These are phyloP conservation scores for Clarireedia monteithiana DNA, from an alignment of 2,329 filamentous ascomycete genomes.

Conservation along the genomic window DNA sequence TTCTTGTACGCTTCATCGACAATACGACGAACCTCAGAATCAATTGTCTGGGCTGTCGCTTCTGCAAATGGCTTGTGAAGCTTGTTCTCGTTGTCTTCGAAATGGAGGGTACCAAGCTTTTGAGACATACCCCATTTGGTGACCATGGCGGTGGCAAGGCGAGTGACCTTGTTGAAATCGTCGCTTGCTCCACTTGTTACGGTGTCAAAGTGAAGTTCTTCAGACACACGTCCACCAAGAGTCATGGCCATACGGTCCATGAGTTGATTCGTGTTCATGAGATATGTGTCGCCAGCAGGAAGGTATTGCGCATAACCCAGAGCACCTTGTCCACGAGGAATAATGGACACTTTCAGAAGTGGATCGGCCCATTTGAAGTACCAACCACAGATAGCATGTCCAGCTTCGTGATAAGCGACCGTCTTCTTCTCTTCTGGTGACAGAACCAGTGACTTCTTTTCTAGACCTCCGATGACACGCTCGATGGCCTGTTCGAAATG, in stretches of 20 bases:
- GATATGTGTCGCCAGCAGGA: slow-evolving; percentile 82
- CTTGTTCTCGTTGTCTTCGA: slow-evolving; percentile 73
- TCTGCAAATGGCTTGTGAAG: slow-evolving; percentile 95
- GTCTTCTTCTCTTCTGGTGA: slow-evolving; percentile 90
- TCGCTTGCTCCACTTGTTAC: slow-evolving; percentile 93
- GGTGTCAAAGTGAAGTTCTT: slow-evolving; percentile 94
- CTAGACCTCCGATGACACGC: slow-evolving; percentile 89
- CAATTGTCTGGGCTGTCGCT: slow-evolving; percentile 85
- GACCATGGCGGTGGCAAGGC: slow-evolving; percentile 95
- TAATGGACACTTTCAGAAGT: slow-evolving; percentile 96
- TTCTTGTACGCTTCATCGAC: slow-evolving; percentile 88
- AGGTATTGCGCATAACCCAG: slow-evolving; percentile 96
- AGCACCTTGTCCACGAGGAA: slow-evolving; percentile 87
- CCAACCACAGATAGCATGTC: slow-evolving; percentile 98
- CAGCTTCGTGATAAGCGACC: slow-evolving; percentile 96
- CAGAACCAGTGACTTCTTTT: slow-evolving; percentile 94
- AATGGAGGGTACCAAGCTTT: slow-evolving; percentile 89
- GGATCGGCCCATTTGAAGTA: slow-evolving; percentile 96
- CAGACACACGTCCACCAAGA: slow-evolving; percentile 85
- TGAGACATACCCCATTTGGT: slow-evolving; percentile 99
- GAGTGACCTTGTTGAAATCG: slow-evolving; percentile 97
- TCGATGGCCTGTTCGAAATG: slow-evolving; percentile 98
- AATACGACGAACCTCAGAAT: slow-evolving; percentile 83
- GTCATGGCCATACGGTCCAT: slow-evolving; percentile 99
- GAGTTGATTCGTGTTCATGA: slow-evolving; percentile 91